Conservation (phyloP, 73 alveolate species). For the Symbiodinium pilosum region DNA sequence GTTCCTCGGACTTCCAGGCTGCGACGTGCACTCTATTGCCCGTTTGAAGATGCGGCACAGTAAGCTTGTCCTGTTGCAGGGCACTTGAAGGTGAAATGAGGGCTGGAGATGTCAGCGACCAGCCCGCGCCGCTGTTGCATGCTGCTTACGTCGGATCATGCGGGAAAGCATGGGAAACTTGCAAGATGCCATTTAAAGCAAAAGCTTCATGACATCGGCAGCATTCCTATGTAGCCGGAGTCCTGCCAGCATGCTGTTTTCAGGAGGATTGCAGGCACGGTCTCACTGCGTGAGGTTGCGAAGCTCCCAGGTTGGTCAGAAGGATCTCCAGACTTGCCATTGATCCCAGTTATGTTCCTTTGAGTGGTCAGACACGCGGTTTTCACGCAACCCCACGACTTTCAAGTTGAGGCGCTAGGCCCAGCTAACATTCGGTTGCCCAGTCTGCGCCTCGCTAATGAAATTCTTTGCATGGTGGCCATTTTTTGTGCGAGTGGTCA, state of each 20-base stretch:
- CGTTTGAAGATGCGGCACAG: too few species aligned
- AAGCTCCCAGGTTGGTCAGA: neutral
- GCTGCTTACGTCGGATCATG: neutral
- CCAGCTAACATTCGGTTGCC: neutral
- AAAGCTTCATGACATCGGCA: neutral
- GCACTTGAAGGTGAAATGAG: too few species aligned
- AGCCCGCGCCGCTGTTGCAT: constrained; percentile 2
- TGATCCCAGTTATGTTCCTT: too few species aligned
- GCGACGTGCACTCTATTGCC: neutral
- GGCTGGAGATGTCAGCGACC: too few species aligned
- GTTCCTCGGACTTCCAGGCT: neutral
- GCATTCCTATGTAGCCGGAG: neutral
- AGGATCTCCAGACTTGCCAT: too few species aligned
- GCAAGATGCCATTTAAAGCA: neutral
- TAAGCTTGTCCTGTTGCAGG: too few species aligned
- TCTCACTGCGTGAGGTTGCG: constrained; percentile 20
- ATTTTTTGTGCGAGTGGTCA: neutral
- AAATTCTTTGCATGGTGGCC: neutral
- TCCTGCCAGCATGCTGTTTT: neutral
- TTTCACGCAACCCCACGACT: constrained; percentile 5
- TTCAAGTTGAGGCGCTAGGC: neutral
- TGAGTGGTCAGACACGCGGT: neutral
- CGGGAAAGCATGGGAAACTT: neutral
- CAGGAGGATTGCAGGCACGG: neutral
- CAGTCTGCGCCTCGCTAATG: neutral